phyloP scores from a whole-genome alignment of 352 stramenopile genomes.

The Globisporangium acanthophoron region DNA sequence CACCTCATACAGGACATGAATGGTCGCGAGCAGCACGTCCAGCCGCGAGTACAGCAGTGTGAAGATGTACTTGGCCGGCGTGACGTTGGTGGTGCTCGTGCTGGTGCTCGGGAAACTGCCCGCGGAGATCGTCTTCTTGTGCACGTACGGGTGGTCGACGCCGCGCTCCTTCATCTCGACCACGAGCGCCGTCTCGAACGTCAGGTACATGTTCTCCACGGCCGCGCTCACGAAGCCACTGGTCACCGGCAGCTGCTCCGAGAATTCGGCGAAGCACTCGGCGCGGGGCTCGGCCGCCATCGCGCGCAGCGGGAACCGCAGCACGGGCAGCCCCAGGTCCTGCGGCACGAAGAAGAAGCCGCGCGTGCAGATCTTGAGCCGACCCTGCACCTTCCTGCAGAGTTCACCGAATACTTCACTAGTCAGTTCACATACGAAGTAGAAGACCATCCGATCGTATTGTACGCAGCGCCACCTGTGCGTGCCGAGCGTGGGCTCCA shows the following conservation, averaged over 20 bases:
- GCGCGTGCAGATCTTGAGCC: conserved; percentile 85
- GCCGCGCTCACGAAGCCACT: not conserved
- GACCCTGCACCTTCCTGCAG: conserved; percentile 63
- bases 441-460: too few relatives aligned
- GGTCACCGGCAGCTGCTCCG: conserved; percentile 9
- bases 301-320: conserved; percentile 85
- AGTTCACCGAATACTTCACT: not conserved
- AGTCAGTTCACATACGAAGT: too few relatives aligned
- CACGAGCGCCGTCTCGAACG: conserved; percentile 12
- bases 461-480: too few relatives aligned
- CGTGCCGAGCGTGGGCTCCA: too few relatives aligned
- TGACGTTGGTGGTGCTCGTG: conserved; percentile 11
- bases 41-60: conserved; percentile 80
- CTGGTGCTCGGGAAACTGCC: too few relatives aligned
- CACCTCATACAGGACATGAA: too few relatives aligned
- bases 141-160: conserved; percentile 22
- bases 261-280: conserved; percentile 33
- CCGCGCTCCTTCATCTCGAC: conserved; percentile 87
- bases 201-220: not conserved
- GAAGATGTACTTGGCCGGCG: conserved; percentile 66
- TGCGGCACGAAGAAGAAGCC: conserved; percentile 91
- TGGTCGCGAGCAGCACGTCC: conserved; percentile 65
- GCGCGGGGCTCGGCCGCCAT: conserved; percentile 32
- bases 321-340: conserved; percentile 68
- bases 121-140: conserved; percentile 19